Conservation (phyloP, 73 alveolate species). For the Tetrahymena borealis region DNA sequence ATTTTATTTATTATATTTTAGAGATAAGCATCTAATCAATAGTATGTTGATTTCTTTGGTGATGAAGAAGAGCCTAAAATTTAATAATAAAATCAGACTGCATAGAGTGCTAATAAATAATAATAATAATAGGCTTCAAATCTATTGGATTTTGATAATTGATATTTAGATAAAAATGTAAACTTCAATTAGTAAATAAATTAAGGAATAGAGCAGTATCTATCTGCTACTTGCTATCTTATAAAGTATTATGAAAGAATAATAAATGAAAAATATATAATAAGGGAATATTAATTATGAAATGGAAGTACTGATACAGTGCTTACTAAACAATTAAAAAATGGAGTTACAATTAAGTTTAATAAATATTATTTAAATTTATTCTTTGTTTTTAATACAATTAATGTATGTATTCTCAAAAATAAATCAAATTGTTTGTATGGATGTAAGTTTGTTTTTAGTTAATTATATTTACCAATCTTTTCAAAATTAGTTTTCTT, state of each 20-base stretch:
- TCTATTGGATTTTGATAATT: neutral
- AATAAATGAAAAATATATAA: too few relatives aligned
- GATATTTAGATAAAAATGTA: too few relatives aligned
- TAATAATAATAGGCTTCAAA: neutral
- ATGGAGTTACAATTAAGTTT: neutral
- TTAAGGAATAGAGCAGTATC: too few relatives aligned
- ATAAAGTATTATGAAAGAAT: too few relatives aligned
- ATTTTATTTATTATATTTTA: too few relatives aligned
- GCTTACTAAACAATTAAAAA: neutral
- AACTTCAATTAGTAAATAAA: too few relatives aligned
- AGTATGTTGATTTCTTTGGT: neutral
- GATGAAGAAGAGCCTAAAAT: neutral
- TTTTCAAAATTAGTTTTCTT: neutral
- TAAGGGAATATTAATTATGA: too few relatives aligned
- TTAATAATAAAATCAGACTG: neutral
- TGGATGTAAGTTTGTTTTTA: too few relatives aligned
- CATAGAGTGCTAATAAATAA: too few relatives aligned
- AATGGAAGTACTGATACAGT: too few relatives aligned
- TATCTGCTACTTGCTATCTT: too few relatives aligned
- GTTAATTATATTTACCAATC: too few relatives aligned
- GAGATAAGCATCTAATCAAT: neutral
- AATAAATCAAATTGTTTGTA: neutral
- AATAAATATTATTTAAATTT: neutral
- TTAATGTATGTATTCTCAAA: neutral
- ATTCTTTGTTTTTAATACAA: neutral